Evolutionary conservation across 495 filamentous ascomycete species (phyloP), one percentile per base, ranked within the genome.

Genomic region (Acidiella bohemica): DNA sequence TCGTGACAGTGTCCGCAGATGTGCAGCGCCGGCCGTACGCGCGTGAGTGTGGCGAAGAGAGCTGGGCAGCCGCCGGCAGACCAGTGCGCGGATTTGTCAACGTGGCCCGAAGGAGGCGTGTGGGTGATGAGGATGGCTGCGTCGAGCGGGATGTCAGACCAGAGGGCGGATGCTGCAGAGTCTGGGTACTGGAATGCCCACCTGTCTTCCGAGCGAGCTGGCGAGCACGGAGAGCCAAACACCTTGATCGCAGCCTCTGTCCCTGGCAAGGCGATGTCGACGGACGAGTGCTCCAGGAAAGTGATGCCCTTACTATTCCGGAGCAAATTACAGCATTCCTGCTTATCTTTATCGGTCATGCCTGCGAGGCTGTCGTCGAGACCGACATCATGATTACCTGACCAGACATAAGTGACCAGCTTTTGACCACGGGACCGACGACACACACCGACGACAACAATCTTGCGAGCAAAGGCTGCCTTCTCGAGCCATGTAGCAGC

Each of bases 351-450:
- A n/a, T n/a, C n/a, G n/a, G n/a, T n/a, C n/a, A n/a, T n/a, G n/a
- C n/a, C n/a, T n/a, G n/a, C n/a, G n/a, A n/a, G n/a, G 1, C 61
- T 47, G 14, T 52, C 41, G 54, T 87, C 81, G 4, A 90, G 63
- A 0, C 78, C 81, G 34, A 86, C 65, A 49, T 90, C 83, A 53
- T 90, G 83, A 53, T 88, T 90, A 18, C 81, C 80, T 83, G 44
- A 27, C 9, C n/a, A 25, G n/a, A n/a, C n/a, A n/a, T n/a, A n/a
- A n/a, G n/a, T n/a, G n/a, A n/a, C n/a, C n/a, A n/a, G n/a, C n/a
- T n/a, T n/a, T n/a, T n/a, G n/a, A n/a, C n/a, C n/a, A n/a, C n/a
- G n/a, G n/a, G n/a, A n/a, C n/a, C n/a, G n/a, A n/a, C n/a, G n/a
- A n/a, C n/a, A 13, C 59, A 47, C 53, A 75, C 73, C 73, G 49